Evolutionary conservation across 2,329 filamentous ascomycete species (phyloP), one percentile per base, ranked within the genome.

Genomic region (Tolypocladium sp.): DNA sequence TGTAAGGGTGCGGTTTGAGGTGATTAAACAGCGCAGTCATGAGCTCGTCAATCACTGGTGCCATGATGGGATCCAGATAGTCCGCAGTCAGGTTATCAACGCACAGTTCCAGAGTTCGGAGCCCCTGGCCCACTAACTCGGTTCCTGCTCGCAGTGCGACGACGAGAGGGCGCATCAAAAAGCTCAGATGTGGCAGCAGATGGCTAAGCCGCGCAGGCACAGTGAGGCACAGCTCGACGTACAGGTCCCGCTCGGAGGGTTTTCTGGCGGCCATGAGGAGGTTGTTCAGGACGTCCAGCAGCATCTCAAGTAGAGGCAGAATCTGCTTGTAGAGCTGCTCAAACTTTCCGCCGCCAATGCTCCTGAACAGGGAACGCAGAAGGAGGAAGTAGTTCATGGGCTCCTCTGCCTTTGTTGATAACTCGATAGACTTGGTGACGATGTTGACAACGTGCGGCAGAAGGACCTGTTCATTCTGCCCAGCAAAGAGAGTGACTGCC

Each of bases 321-420:
- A 99, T 96, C 72, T 97, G 93, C 76, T 99, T 99, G 73, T 99
- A 99, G 1, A 99, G 81, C 65, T 97, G 90, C 77, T 99, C 94
- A 65, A 99, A 99, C 63, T 96, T 89, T 9, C 94, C 95, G 56
- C 94, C 95, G 27, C 94, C 94, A 57, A 99, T 99, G 70, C 93
- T 97, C 59, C 94, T 80, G 73, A 99, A 99, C 2, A 99, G 78
- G 0, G 92, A 97, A 40, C 94, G 84, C 44, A 99, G 79, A 1
- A 99, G 82, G 13, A 97, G 81, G 74, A 99, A 99, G 75, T 99
- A 99, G 73, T 99, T 99, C 84, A 97, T 96, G 0, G 95, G 95
- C 70, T 97, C 93, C 67, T 97, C 92, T 0, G 94, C 95, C 60
- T 89, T 95, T 8, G 94, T 96, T 1, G 93, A 97, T 42, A 97